These are phyloP conservation scores for Heracleum sosnowskyi DNA, from an alignment of 129 eudicot genomes.

Conservation along the genomic window DNA sequence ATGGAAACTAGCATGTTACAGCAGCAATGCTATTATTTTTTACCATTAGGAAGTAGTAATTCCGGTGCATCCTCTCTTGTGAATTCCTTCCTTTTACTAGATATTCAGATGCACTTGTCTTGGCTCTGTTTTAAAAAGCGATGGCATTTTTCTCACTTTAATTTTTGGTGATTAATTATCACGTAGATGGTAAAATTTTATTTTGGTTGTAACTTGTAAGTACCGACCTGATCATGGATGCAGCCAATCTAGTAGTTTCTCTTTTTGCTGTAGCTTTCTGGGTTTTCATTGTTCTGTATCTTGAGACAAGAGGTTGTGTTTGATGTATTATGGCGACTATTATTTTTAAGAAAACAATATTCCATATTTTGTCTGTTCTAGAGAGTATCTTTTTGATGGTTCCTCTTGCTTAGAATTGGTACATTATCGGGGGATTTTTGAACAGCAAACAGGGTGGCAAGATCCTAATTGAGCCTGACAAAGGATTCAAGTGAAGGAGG, in stretches of 20 bases:
- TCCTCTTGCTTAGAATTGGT: neutral
- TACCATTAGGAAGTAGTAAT: slow-evolving; percentile 45
- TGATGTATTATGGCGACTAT: neutral
- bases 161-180: neutral
- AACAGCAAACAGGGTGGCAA: neutral
- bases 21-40: too few relatives aligned
- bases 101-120: slow-evolving; percentile 24
- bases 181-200: neutral
- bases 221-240: slow-evolving; percentile 15
- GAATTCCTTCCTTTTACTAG: slow-evolving; percentile 28
- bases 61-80: slow-evolving; percentile 38
- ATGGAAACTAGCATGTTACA: too few relatives aligned
- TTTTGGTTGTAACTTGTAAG: slow-evolving; percentile 21
- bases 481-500: too few relatives aligned
- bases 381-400: neutral
- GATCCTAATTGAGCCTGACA: too few relatives aligned
- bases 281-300: neutral
- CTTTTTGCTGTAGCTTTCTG: neutral
- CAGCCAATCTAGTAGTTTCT: neutral
- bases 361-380: neutral
- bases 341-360: neutral
- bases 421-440: too few relatives aligned
- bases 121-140: slow-evolving; percentile 28
- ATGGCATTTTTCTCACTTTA: slow-evolving; percentile 27
- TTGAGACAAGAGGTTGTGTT: neutral